Evolutionary conservation across 2,329 filamentous ascomycete genomes (phyloP).

Genomic region (Lecanicillium sp.): DNA sequence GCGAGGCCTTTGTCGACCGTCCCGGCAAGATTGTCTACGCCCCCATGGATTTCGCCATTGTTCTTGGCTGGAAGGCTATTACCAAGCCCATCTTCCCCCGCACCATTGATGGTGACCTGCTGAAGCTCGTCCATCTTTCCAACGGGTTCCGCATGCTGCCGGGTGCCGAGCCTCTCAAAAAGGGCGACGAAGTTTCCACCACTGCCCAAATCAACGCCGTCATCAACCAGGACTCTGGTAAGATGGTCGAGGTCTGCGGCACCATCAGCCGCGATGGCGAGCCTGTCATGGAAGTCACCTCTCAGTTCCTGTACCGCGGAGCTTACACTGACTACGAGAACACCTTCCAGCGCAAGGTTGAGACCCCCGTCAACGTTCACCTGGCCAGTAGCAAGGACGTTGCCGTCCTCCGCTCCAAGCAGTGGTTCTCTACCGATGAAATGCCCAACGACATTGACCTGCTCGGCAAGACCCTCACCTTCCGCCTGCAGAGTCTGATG

Average conservation of each 20-base stretch:
- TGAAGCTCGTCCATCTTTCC: slow-evolving; percentile 94
- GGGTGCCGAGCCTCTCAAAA: slow-evolving; percentile 89
- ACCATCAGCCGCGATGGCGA: slow-evolving; percentile 80
- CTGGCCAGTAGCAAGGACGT: slow-evolving; percentile 85
- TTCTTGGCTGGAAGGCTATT: slow-evolving; percentile 98
- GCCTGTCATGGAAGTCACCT: slow-evolving; percentile 96
- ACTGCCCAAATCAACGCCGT: slow-evolving; percentile 96
- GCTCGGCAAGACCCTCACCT: slow-evolving; percentile 86
- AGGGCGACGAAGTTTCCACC: slow-evolving; percentile 86
- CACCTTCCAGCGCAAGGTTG: slow-evolving; percentile 96
- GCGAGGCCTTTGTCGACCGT: slow-evolving; percentile 93
- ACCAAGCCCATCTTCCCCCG: slow-evolving; percentile 98
- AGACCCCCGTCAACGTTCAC: slow-evolving; percentile 91
- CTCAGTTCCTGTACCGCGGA: slow-evolving; percentile 95
- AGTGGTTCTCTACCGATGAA: slow-evolving; percentile 88
- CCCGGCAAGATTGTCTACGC: slow-evolving; percentile 91
- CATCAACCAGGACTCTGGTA: slow-evolving; percentile 95
- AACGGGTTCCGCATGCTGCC: slow-evolving; percentile 98
- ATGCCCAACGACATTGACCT: slow-evolving; percentile 69
- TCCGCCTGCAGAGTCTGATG: slow-evolving; percentile 88
- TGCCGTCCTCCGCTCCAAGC: slow-evolving; percentile 88
- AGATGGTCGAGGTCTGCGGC: slow-evolving; percentile 99
- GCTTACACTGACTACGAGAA: slow-evolving; percentile 91
- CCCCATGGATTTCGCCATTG: slow-evolving; percentile 98
- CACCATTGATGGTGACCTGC: slow-evolving; percentile 88